A percentile compares a stretch with the other conserved stretches of the same genome.
These are phyloP conservation scores for Suillus subluteus DNA, from an alignment of 768 basidiomycete species.

Conservation along the genomic window DNA sequence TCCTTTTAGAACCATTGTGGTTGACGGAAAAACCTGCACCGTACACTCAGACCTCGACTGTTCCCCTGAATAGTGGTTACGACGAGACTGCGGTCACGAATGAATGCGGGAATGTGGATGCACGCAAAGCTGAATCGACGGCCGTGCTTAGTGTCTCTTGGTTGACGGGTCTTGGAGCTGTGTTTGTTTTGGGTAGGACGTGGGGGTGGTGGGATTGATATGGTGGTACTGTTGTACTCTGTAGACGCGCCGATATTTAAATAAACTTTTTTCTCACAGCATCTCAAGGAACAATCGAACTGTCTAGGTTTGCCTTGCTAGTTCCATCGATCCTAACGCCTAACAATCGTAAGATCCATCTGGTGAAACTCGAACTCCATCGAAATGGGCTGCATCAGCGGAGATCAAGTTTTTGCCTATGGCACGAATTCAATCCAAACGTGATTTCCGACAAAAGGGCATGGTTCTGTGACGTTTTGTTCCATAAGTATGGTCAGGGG, in stretches of 20 bases:
- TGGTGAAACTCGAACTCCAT: background rate
- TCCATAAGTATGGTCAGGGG: too few species aligned
- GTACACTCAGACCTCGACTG: background rate
- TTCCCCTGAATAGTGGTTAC: background rate
- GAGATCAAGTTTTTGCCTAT: background rate
- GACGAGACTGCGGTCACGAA: background rate
- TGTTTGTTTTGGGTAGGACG: slow-evolving; percentile 9
- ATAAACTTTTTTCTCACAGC: background rate
- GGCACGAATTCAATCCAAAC: background rate
- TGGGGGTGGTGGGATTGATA: slow-evolving; percentile 11
- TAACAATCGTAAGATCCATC: background rate
- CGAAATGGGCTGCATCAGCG: background rate
- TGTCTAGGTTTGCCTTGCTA: background rate
- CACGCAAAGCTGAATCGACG: background rate
- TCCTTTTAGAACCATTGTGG: slow-evolving; percentile 2
- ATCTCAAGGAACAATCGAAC: background rate
- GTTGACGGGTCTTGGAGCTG: background rate
- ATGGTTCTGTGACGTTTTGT: too few species aligned
- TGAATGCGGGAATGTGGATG: background rate
- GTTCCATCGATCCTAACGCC: background rate
- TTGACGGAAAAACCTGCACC: background rate
- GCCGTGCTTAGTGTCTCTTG: background rate
- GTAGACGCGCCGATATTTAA: background rate
- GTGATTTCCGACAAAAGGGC: background rate
- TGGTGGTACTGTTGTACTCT: background rate